A percentile compares a stretch with the other conserved stretches of the same genome.
Evolutionary conservation across 495 filamentous ascomycete genomes (phyloP).

Genomic region (Hypoxylon lienhwacheense): DNA sequence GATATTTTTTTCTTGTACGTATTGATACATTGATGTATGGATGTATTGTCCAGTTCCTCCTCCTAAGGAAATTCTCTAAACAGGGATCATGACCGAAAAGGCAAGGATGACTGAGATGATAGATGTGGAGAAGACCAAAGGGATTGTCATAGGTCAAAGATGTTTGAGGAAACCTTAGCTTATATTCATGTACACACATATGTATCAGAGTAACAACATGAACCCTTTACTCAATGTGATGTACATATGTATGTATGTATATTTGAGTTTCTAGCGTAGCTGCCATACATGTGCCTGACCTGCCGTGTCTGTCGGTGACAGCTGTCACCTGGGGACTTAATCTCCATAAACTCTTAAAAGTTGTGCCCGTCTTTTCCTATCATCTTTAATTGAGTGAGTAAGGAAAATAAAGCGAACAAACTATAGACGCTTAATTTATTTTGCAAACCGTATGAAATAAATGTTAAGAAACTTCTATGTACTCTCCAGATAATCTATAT

Average conservation of each 20-base stretch:
- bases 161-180: constrained; percentile 5
- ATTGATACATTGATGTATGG: constrained; percentile 12
- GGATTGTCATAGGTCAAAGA: constrained; percentile 2
- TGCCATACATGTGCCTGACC: neutral
- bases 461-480: too few relatives aligned
- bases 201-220: neutral
- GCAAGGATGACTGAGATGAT: constrained; percentile 12
- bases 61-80: constrained; percentile 21
- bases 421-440: too few relatives aligned
- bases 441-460: too few relatives aligned
- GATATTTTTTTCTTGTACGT: constrained; percentile 7
- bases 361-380: neutral
- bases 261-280: too few relatives aligned
- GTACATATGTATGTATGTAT: neutral
- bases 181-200: neutral
- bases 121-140: constrained; percentile 14
- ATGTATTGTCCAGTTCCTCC: constrained; percentile 11
- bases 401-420: too few relatives aligned
- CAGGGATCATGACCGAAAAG: constrained; percentile 15
- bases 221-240: neutral
- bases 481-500: too few relatives aligned
- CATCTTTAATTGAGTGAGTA: neutral
- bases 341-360: neutral
- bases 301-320: neutral
- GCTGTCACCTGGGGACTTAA: constrained; percentile 1